Percentiles rank a stretch among this genome's conserved stretches.
Evolutionary conservation across 306 rosid species (phyloP).

Genomic region (Inga leiocalycina): DNA sequence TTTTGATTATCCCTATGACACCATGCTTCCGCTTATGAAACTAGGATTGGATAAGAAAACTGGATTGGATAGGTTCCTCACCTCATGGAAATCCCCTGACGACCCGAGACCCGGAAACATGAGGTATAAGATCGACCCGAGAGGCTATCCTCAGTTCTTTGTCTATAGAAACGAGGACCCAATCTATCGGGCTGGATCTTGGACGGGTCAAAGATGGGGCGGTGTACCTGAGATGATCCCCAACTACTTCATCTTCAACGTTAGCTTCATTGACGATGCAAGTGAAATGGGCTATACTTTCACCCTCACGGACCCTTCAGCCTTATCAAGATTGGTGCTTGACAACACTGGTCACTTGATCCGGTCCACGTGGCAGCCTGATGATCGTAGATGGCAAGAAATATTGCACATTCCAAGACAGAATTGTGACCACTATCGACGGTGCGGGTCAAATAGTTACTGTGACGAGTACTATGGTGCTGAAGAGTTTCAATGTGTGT

Average conservation of each 20-base stretch:
- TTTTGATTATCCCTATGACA: constrained; percentile 36
- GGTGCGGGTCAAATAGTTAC: constrained; percentile 44
- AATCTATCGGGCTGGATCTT: constrained; percentile 31
- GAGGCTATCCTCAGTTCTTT: constrained; percentile 38
- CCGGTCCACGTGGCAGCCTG: not conserved
- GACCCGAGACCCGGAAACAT: constrained; percentile 54
- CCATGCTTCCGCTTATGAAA: constrained; percentile 18
- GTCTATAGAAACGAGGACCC: not conserved
- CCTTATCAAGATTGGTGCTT: not conserved
- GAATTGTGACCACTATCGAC: constrained; percentile 35
- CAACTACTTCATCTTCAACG: constrained; percentile 4
- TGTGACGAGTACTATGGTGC: constrained; percentile 40
- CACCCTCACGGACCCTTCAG: not conserved
- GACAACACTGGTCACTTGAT: not conserved
- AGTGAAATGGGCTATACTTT: not conserved
- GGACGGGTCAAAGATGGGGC: constrained; percentile 42
- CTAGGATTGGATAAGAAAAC: constrained; percentile 31
- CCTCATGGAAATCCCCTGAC: constrained; percentile 40
- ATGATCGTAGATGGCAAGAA: not conserved
- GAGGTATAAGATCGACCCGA: constrained; percentile 14
- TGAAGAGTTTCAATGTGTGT: constrained; percentile 35
- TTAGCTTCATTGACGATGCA: not conserved
- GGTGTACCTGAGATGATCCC: constrained; percentile 37
- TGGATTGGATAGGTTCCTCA: constrained; percentile 11
- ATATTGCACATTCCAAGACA: constrained; percentile 1